Percentiles rank a stretch among this genome's conserved stretches.
phyloP scores from a whole-genome alignment of 2,329 filamentous ascomycete genomes.

The Nothophoma quercina region DNA sequence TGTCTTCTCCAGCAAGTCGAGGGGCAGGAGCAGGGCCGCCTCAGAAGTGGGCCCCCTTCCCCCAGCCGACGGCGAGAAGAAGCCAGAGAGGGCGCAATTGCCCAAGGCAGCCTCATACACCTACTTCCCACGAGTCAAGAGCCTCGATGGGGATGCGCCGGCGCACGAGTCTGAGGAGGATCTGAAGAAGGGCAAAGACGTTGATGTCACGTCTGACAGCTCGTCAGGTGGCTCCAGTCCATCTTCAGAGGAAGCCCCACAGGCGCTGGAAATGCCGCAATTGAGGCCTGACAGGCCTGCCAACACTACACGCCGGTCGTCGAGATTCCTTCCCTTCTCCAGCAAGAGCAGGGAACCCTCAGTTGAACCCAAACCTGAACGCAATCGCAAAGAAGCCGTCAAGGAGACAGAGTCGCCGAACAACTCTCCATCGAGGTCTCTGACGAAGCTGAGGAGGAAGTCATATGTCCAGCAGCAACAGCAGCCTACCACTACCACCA shows the following conservation, averaged over 20 bases:
- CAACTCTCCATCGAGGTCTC: conserved; percentile 40
- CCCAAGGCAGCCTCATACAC: conserved; percentile 52
- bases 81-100: conserved; percentile 38
- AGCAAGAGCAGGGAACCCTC: conserved; percentile 45
- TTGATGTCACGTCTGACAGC: conserved; percentile 46
- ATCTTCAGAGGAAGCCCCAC: conserved; percentile 47
- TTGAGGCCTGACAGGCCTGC: conserved; percentile 43
- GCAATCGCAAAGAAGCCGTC: conserved; percentile 34
- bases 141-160: conserved; percentile 42
- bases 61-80: conserved; percentile 23
- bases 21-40: conserved; percentile 42
- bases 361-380: conserved; percentile 38
- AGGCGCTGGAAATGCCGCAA: conserved; percentile 40
- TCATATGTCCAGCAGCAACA: conserved; percentile 40
- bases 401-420: conserved; percentile 36
- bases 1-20: conserved; percentile 38
- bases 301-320: conserved; percentile 44
- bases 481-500: conserved; percentile 17
- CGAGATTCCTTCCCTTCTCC: conserved; percentile 46
- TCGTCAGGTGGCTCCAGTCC: conserved; percentile 57
- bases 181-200: conserved; percentile 33
- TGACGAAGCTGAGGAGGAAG: conserved; percentile 47
- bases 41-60: conserved; percentile 41
- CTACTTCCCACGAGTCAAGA: conserved; percentile 50
- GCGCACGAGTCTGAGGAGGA: conserved; percentile 41